Conservation (phyloP, 768 basidiomycete genomes). For the Psilocybe cubensis region DNA sequence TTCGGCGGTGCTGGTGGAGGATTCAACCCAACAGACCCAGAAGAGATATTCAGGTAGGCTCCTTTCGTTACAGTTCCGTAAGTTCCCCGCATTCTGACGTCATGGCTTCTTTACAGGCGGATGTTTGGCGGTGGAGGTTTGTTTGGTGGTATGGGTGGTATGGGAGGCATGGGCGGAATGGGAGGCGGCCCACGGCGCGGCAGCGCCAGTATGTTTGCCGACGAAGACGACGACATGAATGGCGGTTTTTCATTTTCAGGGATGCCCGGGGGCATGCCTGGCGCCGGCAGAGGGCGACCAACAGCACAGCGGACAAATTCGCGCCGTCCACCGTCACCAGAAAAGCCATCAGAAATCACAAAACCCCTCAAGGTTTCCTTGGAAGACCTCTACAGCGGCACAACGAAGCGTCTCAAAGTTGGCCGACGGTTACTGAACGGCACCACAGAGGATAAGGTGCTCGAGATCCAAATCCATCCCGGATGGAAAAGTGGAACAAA, state of each 20-base stretch:
- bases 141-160: constrained; percentile 32
- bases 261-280: constrained; percentile 25
- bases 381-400: constrained; percentile 84
- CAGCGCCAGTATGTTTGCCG: constrained; percentile 35
- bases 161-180: constrained; percentile 45
- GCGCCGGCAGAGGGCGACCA: constrained; percentile 28
- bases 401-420: constrained; percentile 88
- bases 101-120: constrained; percentile 41
- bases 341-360: constrained; percentile 62
- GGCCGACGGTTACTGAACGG: constrained; percentile 75
- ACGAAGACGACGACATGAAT: constrained; percentile 6
- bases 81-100: constrained; percentile 1
- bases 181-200: constrained; percentile 22
- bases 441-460: constrained; percentile 80
- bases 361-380: constrained; percentile 85
- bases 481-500: constrained; percentile 99
- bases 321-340: constrained; percentile 31
- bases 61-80: not conserved
- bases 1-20: constrained; percentile 35
- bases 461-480: constrained; percentile 79
- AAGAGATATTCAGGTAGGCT: constrained; percentile 87
- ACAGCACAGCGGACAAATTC: constrained; percentile 24
- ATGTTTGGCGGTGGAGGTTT: constrained; percentile 50
- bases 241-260: not conserved
- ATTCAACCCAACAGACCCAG: constrained; percentile 81